Evolutionary conservation across 306 rosid genomes (phyloP).

Genomic region (Astragalus membranaceus): DNA sequence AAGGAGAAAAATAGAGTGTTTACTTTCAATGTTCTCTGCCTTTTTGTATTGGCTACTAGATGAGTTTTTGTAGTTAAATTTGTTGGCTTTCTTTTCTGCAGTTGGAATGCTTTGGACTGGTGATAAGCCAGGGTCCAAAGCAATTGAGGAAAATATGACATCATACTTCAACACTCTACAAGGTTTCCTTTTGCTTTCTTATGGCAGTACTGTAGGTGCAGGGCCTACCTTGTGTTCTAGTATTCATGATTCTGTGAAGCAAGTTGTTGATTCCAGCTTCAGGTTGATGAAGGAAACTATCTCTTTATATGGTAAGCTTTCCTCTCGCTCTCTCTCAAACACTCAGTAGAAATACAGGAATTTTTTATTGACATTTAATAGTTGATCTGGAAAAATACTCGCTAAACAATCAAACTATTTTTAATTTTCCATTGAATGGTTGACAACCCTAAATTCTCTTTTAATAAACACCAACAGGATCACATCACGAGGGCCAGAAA

Average conservation of each 20-base stretch:
- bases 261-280: slow-evolving; percentile 73
- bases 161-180: slow-evolving; percentile 67
- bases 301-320: slow-evolving; percentile 51
- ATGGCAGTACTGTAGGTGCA: slow-evolving; percentile 63
- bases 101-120: slow-evolving; percentile 96
- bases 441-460: slow-evolving; percentile 18
- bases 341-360: neutral
- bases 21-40: too few relatives aligned
- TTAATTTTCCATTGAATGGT: neutral
- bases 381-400: neutral
- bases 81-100: slow-evolving; percentile 25
- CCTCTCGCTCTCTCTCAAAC: neutral
- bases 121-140: slow-evolving; percentile 41
- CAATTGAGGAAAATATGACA: slow-evolving; percentile 69
- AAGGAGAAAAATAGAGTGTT: too few relatives aligned
- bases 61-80: neutral
- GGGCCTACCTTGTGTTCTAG: slow-evolving; percentile 70
- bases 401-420: neutral
- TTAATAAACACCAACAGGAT: slow-evolving; percentile 42
- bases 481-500: slow-evolving; percentile 36
- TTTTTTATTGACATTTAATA: neutral
- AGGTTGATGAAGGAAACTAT: slow-evolving; percentile 61
- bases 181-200: slow-evolving; percentile 80
- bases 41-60: too few relatives aligned
- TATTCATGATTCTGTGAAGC: slow-evolving; percentile 57